phyloP scores from a whole-genome alignment of 768 basidiomycete genomes.

The Mycena galericulata region DNA sequence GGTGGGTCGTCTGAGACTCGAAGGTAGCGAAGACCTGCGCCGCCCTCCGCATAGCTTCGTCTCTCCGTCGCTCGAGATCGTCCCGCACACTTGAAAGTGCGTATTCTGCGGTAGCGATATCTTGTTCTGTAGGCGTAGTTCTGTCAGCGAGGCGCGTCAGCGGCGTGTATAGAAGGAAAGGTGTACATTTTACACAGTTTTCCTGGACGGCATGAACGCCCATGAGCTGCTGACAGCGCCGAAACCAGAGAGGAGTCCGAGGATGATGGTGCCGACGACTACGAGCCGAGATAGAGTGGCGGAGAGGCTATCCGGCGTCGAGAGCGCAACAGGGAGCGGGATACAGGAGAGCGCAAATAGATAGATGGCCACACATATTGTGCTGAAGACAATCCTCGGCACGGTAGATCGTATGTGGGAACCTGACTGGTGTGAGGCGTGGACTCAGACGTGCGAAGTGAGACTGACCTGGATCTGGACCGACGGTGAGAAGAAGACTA shows the following conservation, averaged over 20 bases:
- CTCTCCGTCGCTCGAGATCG: slow-evolving; percentile 60
- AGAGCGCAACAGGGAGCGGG: slow-evolving; percentile 69
- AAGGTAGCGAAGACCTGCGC: slow-evolving; percentile 31
- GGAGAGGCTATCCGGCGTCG: slow-evolving; percentile 54
- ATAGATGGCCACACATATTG: slow-evolving; percentile 66
- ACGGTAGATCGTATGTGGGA: slow-evolving; percentile 37
- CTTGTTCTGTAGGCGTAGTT: slow-evolving; percentile 58
- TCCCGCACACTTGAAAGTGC: slow-evolving; percentile 69
- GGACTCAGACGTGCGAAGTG: neutral
- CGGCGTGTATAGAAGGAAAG: neutral
- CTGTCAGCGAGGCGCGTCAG: slow-evolving; percentile 38
- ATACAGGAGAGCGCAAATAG: slow-evolving; percentile 73
- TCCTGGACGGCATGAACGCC: slow-evolving; percentile 62
- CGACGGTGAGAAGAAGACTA: slow-evolving; percentile 66
- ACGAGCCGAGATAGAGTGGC: slow-evolving; percentile 72
- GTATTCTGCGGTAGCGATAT: slow-evolving; percentile 67
- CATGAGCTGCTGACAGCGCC: slow-evolving; percentile 79
- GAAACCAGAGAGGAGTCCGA: slow-evolving; percentile 86
- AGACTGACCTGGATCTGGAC: slow-evolving; percentile 45
- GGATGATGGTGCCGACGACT: slow-evolving; percentile 80
- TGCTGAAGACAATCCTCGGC: slow-evolving; percentile 53
- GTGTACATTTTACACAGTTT: slow-evolving; percentile 35
- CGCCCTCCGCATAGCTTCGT: slow-evolving; percentile 47
- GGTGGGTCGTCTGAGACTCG: neutral
- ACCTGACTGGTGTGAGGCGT: slow-evolving; percentile 25